These are phyloP conservation scores for Neurospora discreta DNA, from an alignment of 495 filamentous ascomycete genomes.

Conservation along the genomic window DNA sequence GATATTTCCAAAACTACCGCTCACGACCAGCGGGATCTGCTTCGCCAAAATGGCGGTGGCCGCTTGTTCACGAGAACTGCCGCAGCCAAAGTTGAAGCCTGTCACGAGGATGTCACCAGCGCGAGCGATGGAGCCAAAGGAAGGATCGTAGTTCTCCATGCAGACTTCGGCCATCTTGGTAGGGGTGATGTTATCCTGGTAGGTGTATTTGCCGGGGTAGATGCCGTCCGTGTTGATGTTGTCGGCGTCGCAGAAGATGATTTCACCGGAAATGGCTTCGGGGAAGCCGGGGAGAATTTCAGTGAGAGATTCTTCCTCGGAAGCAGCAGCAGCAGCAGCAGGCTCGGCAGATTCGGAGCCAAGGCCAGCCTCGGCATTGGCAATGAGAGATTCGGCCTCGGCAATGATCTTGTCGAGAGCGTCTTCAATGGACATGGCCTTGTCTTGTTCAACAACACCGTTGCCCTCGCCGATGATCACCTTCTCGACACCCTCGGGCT, in stretches of 20 bases:
- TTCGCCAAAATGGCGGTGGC: conserved; percentile 82
- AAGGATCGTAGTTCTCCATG: conserved; percentile 84
- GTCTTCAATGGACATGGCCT: conserved; percentile 51
- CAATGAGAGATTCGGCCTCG: conserved; percentile 53
- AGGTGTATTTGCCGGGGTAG: conserved; percentile 75
- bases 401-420: conserved; percentile 57
- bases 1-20: conserved; percentile 83
- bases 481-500: conserved; percentile 52
- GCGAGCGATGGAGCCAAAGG: conserved; percentile 49
- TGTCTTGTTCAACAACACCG: conserved; percentile 49
- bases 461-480: conserved; percentile 62
- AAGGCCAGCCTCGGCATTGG: not conserved
- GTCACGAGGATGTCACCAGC: conserved; percentile 69
- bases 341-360: conserved; percentile 9
- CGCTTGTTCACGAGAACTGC: conserved; percentile 73
- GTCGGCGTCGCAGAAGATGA: conserved; percentile 60
- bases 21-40: conserved; percentile 71
- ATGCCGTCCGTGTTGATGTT: conserved; percentile 75
- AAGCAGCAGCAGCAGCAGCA: conserved; percentile 6
- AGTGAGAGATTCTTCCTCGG: conserved; percentile 30
- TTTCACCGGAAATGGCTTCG: conserved; percentile 51
- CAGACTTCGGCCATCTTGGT: conserved; percentile 79
- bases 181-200: conserved; percentile 68
- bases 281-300: conserved; percentile 64
- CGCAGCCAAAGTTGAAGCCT: conserved; percentile 89